Conservation (phyloP, 2,329 filamentous ascomycete genomes). For the Parascedosporium putredinis region DNA sequence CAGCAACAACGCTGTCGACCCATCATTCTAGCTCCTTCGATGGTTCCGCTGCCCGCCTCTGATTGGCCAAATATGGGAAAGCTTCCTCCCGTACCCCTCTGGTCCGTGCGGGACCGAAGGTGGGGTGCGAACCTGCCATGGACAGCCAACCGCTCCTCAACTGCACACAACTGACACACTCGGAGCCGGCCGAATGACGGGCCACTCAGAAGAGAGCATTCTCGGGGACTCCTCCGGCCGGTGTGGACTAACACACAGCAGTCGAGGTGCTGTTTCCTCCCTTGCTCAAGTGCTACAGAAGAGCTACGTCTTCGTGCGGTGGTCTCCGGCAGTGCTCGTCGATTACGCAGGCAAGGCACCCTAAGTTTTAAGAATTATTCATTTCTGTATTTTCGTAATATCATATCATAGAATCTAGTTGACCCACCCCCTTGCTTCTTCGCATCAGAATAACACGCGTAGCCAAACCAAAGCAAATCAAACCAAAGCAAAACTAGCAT, state of each 20-base stretch:
- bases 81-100: conserved; percentile 1
- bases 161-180: not conserved
- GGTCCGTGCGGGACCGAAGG: conserved; percentile 3
- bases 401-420: no score
- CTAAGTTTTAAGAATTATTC: no score
- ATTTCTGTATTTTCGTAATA: no score
- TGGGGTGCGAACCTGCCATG: not conserved
- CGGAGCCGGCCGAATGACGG: not conserved
- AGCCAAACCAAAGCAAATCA: not conserved
- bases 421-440: no score
- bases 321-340: no score
- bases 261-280: no score
- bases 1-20: conserved; percentile 15
- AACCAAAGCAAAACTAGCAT: not conserved
- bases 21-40: conserved; percentile 34
- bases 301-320: no score
- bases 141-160: not conserved
- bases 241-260: not conserved
- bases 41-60: conserved; percentile 17
- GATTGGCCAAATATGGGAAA: conserved; percentile 20
- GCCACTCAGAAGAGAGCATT: not conserved
- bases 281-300: no score
- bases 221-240: not conserved
- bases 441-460: no score
- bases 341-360: no score